Conservation (phyloP, 768 basidiomycete genomes). For the Leccinum fibrillosum region DNA sequence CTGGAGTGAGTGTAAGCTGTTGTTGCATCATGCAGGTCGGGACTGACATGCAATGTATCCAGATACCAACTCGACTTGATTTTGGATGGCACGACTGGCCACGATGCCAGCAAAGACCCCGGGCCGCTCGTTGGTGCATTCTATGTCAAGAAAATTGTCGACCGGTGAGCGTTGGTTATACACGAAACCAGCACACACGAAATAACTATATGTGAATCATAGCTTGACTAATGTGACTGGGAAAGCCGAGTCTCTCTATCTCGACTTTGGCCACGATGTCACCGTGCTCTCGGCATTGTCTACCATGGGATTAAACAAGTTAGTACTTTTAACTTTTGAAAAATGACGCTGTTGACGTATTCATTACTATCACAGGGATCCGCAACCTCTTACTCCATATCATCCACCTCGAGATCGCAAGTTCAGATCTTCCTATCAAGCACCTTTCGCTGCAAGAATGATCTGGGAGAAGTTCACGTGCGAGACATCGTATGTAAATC, state of each 20-base stretch:
- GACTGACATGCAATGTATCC: background rate
- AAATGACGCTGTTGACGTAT: background rate
- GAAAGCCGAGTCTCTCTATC: conserved; percentile 30
- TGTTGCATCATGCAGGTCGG: background rate
- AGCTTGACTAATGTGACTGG: conserved; percentile 35
- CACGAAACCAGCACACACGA: background rate
- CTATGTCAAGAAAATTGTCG: conserved; percentile 37
- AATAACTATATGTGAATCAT: background rate
- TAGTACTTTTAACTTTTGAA: background rate
- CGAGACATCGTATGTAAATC: conserved; percentile 26
- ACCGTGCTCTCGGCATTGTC: conserved; percentile 38
- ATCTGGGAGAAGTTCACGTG: conserved; percentile 44
- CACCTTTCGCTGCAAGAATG: conserved; percentile 43
- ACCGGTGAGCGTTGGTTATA: conserved; percentile 25
- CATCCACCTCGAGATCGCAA: conserved; percentile 29
- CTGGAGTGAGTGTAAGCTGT: conserved; percentile 32
- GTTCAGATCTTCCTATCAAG: conserved; percentile 35
- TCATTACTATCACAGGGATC: conserved; percentile 26
- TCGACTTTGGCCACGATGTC: conserved; percentile 42
- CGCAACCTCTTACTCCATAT: conserved; percentile 24
- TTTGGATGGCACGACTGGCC: conserved; percentile 33
- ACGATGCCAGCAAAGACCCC: conserved; percentile 24
- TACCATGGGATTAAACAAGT: conserved; percentile 37
- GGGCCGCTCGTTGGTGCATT: conserved; percentile 37
- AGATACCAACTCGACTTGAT: conserved; percentile 39